Evolutionary conservation across 257 asterid species (phyloP), one percentile per base, ranked within the genome.

Genomic region (Jacaranda mimosifolia): DNA sequence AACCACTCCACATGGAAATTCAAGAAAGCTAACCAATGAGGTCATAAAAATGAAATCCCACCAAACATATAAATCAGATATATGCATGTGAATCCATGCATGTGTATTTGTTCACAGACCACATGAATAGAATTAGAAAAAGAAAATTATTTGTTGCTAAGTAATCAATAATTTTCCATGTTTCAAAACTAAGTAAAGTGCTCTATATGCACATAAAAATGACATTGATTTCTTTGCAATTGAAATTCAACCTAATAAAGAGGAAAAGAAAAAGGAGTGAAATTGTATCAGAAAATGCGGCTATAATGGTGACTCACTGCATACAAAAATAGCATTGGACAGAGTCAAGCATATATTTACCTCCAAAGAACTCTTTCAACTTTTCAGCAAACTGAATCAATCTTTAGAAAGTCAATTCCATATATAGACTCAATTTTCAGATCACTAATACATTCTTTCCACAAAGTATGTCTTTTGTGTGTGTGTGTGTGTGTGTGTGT

Each of bases 41-140:
- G 42, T 19, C 63, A 52, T 15, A 26, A 51, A 42, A 21, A 45
- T 14, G 59, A 57, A 72, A 46, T 53, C 77, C 46, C 52, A 26
- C 13, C 60, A 68, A 40, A 68, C 17, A 68, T 46, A 52, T 4
- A 63, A 4, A 17, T 36, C 59, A 3, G 18, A 35, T n/a, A 12
- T 10, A 57, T 74, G 78, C 78, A 73, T 56, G 73, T 69, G 80
- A 68, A 55, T 57, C n/a, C 66, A 46, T 52, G 51, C 66, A 78
- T 70, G 80, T 68, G 78, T 77, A 13, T 18, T 57, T 56, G 60
- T 3, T 43, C 18, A 5, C 18, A 0, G 40, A 75, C 36, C 38
- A 51, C 32, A 9, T 52, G 72, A 49, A 17, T 36, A 36, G n/a
- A 72, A 48, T 14, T 18, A 26, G 11, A 3, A 49, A 62, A 26